Conservation (phyloP, 805 yeast genomes). For the Candida xyloterini region DNA sequence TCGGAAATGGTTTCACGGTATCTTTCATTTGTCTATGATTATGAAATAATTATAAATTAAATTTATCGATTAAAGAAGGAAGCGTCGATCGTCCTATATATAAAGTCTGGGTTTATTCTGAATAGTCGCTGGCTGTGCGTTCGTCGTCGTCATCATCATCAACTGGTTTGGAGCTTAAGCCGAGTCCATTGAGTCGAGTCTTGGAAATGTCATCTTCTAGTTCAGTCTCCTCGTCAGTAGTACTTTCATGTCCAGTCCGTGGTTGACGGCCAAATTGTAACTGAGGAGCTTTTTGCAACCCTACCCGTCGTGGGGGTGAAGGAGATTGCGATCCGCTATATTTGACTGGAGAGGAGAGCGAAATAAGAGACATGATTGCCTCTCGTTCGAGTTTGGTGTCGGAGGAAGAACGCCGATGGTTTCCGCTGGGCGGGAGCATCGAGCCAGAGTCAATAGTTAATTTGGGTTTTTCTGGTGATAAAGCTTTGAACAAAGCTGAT, state of each 20-base stretch:
- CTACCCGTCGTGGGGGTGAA: slow-evolving; percentile 17
- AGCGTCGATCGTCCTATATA: slow-evolving; percentile 7
- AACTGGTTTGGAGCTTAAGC: slow-evolving; percentile 11
- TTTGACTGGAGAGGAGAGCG: slow-evolving; percentile 49
- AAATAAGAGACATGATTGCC: slow-evolving; percentile 54
- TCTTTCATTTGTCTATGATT: slow-evolving; percentile 24
- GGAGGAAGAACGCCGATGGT: slow-evolving; percentile 16
- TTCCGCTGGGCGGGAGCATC: slow-evolving; percentile 9
- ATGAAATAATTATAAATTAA: slow-evolving; percentile 1
- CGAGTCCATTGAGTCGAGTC: slow-evolving; percentile 16
- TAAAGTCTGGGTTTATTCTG: slow-evolving; percentile 9
- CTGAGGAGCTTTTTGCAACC: slow-evolving; percentile 10
- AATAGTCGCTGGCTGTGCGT: slow-evolving; percentile 26
- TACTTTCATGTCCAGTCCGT: slow-evolving; percentile 3
- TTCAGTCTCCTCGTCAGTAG: slow-evolving; percentile 21
- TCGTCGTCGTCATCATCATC: slow-evolving; percentile 27
- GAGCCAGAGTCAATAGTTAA: slow-evolving; percentile 10
- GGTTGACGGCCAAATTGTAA: slow-evolving; percentile 5
- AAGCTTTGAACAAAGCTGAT: slow-evolving; percentile 23
- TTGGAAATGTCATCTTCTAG: slow-evolving; percentile 15
- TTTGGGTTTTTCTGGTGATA: slow-evolving; percentile 24
- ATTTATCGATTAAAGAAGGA: background rate
- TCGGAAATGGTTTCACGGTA: slow-evolving; percentile 65
- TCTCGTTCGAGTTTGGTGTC: slow-evolving; percentile 45
- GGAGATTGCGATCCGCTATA: slow-evolving; percentile 28